Percentiles rank a stretch among this genome's conserved stretches.
phyloP scores from a whole-genome alignment of 805 yeast species.

The Yamadazyma olivae region DNA sequence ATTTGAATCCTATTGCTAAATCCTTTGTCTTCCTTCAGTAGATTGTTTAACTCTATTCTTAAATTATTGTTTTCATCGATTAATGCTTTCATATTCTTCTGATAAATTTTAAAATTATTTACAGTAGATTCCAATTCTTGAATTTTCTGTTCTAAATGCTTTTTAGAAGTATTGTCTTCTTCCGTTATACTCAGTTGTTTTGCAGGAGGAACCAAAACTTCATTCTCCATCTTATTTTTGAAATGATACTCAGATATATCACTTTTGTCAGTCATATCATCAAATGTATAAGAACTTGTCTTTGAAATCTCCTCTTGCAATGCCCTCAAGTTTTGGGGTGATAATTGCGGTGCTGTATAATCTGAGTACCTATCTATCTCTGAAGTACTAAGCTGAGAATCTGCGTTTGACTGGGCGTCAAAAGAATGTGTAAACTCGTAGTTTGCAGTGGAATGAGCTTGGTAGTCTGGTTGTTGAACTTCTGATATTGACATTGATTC shows the following conservation, averaged over 20 bases:
- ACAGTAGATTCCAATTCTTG: conserved; percentile 9
- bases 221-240: neutral
- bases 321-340: conserved; percentile 1
- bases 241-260: neutral
- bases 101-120: conserved; percentile 4
- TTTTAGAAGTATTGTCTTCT: conserved; percentile 3
- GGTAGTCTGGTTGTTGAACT: neutral
- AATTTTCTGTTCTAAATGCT: conserved; percentile 8
- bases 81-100: conserved; percentile 16
- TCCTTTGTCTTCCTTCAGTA: no score
- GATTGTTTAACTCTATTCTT: conserved; percentile 8
- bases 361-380: neutral
- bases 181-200: conserved; percentile 8
- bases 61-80: conserved; percentile 11
- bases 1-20: neutral
- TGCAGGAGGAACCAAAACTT: neutral
- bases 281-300: conserved; percentile 32
- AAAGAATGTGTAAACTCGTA: neutral
- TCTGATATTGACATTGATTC: neutral
- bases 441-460: neutral
- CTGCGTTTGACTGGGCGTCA: no score
- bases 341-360: neutral
- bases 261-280: conserved; percentile 15
- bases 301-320: conserved; percentile 5
- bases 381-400: neutral